Evolutionary conservation across 2,329 filamentous ascomycete species (phyloP), one percentile per base, ranked within the genome.

Genomic region (Cytospora paraplurivora): DNA sequence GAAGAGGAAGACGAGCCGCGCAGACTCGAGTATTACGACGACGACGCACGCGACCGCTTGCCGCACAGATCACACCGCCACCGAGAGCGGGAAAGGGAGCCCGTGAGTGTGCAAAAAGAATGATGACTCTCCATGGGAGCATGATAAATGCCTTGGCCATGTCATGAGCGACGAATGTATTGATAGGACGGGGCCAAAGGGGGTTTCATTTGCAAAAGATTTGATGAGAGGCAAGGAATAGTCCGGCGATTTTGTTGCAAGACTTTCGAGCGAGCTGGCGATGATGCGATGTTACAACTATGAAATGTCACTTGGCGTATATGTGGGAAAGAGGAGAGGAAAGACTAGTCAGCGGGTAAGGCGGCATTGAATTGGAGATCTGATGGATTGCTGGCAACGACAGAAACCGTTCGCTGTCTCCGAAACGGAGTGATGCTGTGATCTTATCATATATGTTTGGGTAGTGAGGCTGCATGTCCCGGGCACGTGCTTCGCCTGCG

Each of bases 1-100:
- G 63, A 66, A 52, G 71, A 73, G 4, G 71, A 71, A 6, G 67
- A 73, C 15, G 70, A 69, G 44, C 72, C 75, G 38, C 68, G 71
- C 27, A 71, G 75, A 17, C 73, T 75, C 41, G 71, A 69, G 33
- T 69, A 71, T 57, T 71, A 74, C 15, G 68, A 67, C 3, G 70
- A 72, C 5, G 70, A 70, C 3, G 70, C 69, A 19, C 69, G 69
- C 19, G 68, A 69, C 19, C 55, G 59, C 35, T 47, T 68, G 33
- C 60, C 63, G 8, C 73, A 76, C 62, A 71, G 72, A 62, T 71
- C 69, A 12, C 71, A 75, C 56, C 71, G 71, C 56, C 72, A 74
- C n/a, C 71, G 71, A 1, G 73, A 74, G 7, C 61, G 67, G 12
- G 66, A 65, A 19, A 47, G 62, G 35, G 64, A 65, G n/a, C 52